Conservation (phyloP, 805 yeast genomes). For the Schwanniomyces occidentalis region DNA sequence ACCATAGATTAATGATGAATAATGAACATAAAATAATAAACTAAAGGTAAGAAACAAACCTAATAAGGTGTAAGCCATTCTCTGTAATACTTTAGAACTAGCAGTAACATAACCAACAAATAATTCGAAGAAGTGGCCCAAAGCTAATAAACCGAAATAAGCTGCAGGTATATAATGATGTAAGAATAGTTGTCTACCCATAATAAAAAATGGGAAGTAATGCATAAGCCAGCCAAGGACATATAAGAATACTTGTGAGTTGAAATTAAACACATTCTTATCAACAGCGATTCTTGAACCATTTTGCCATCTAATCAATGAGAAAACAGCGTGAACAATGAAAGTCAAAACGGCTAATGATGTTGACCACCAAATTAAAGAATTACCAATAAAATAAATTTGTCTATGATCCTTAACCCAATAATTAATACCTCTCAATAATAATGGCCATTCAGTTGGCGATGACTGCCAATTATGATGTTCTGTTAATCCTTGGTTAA, state of each 20-base stretch:
- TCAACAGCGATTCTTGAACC: constrained; percentile 44
- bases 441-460: constrained; percentile 75
- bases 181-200: constrained; percentile 91
- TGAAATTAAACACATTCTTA: constrained; percentile 62
- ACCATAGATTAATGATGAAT: constrained; percentile 78
- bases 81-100: constrained; percentile 40
- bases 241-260: constrained; percentile 61
- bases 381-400: constrained; percentile 75
- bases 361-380: constrained; percentile 76
- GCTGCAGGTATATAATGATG: constrained; percentile 94
- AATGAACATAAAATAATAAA: constrained; percentile 54
- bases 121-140: constrained; percentile 67
- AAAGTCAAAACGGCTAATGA: constrained; percentile 55
- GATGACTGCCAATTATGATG: constrained; percentile 71
- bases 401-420: constrained; percentile 65
- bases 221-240: constrained; percentile 72
- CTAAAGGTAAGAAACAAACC: constrained; percentile 50
- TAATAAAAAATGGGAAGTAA: constrained; percentile 72
- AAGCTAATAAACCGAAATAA: constrained; percentile 78
- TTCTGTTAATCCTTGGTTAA: constrained; percentile 67
- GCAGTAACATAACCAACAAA: constrained; percentile 41
- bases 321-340: constrained; percentile 45
- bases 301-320: constrained; percentile 63
- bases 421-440: constrained; percentile 77
- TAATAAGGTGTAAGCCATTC: constrained; percentile 46